Conservation (phyloP, 2,329 filamentous ascomycete species). For the Bipolaris victoriae region DNA sequence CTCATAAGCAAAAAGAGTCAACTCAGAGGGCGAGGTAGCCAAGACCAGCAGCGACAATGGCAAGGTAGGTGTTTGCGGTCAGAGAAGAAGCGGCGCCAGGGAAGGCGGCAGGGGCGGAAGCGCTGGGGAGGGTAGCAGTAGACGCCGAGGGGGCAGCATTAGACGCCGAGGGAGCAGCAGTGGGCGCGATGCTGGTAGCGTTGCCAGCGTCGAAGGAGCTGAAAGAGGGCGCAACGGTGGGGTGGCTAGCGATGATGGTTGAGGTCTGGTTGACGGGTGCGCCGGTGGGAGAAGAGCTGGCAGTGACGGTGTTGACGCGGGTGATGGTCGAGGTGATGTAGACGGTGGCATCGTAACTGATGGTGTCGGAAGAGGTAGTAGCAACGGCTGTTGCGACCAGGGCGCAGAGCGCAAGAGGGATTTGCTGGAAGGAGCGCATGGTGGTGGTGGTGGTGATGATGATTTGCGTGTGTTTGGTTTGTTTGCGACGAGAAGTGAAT, state of each 20-base stretch:
- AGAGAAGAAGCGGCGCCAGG: conserved; percentile 44
- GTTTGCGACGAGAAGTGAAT: conserved; percentile 9
- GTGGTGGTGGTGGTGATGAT: conserved; percentile 22
- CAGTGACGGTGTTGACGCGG: conserved; percentile 48
- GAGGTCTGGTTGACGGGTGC: conserved; percentile 41
- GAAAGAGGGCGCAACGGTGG: conserved; percentile 25
- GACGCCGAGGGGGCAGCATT: conserved; percentile 15
- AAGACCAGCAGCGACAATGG: conserved; percentile 38
- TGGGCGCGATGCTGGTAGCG: conserved; percentile 24
- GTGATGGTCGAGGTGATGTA: conserved; percentile 48
- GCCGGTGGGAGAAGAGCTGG: conserved; percentile 38
- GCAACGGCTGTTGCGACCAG: conserved; percentile 42
- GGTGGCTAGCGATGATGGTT: conserved; percentile 34
- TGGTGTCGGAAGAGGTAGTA: conserved; percentile 13
- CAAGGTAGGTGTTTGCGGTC: conserved; percentile 41
- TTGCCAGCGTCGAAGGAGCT: conserved; percentile 28
- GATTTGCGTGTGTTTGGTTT: conserved; percentile 11
- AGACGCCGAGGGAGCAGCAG: conserved; percentile 11
- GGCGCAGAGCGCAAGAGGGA: conserved; percentile 44
- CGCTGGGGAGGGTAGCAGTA: conserved; percentile 17
- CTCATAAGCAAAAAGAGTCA: conserved; percentile 15
- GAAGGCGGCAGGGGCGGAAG: conserved; percentile 29
- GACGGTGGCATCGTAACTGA: conserved; percentile 44
- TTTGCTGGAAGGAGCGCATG: conserved; percentile 46
- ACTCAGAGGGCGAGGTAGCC: conserved; percentile 47